Evolutionary conservation across 352 stramenopile genomes (phyloP).

Genomic region (Pythium brassicae): DNA sequence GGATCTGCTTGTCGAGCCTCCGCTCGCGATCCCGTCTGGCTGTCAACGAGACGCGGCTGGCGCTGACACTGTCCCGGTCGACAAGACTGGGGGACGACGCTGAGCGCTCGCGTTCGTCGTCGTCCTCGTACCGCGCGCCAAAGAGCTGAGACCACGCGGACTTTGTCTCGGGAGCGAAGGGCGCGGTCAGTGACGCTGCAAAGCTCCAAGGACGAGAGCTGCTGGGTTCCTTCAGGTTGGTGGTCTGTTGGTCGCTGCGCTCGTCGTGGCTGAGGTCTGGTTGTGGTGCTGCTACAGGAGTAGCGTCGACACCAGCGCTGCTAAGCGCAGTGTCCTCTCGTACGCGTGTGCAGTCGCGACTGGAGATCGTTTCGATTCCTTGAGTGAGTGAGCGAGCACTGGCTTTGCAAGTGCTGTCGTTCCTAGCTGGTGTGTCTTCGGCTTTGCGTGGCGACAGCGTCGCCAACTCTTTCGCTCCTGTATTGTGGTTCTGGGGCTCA

Average conservation of each 20-base stretch:
- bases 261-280: neutral
- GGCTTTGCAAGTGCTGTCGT: too few species aligned
- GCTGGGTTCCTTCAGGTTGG: too few species aligned
- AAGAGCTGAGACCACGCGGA: slow-evolving; percentile 52
- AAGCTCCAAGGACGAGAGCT: neutral
- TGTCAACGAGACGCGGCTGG: slow-evolving; percentile 15
- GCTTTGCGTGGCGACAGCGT: too few species aligned
- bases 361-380: neutral
- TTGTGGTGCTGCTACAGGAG: neutral
- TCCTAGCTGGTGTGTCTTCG: too few species aligned
- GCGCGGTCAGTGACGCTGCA: slow-evolving; percentile 20
- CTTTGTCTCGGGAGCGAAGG: slow-evolving; percentile 34
- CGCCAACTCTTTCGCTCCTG: too few species aligned
- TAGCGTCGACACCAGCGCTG: neutral
- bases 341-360: neutral
- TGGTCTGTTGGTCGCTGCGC: neutral
- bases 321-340: neutral
- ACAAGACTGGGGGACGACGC: neutral
- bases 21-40: slow-evolving; percentile 34
- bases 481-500: too few species aligned
- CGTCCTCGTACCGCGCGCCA: slow-evolving; percentile 48
- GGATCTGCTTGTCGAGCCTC: slow-evolving; percentile 42
- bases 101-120: slow-evolving; percentile 1
- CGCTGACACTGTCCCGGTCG: neutral
- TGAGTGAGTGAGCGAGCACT: too few species aligned